These are phyloP conservation scores for Colletotrichum lupini DNA, from an alignment of 2,329 filamentous ascomycete species.

Conservation along the genomic window DNA sequence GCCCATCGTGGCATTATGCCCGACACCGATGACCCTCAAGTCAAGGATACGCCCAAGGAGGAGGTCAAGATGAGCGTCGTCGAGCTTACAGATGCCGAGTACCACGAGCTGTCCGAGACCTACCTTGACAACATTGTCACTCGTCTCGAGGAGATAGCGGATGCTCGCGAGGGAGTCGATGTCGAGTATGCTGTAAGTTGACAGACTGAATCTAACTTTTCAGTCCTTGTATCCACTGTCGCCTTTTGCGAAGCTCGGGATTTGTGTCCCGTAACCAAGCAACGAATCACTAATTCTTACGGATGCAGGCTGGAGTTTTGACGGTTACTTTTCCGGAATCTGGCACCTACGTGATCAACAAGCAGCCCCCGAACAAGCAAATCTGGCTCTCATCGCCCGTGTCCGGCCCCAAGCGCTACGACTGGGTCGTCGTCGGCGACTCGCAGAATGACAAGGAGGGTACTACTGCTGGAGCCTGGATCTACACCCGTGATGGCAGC, in stretches of 20 bases:
- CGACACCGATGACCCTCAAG: conserved; percentile 64
- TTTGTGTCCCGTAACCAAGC: conserved; percentile 14
- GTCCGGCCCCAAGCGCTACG: conserved; percentile 92
- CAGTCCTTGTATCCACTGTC: background rate
- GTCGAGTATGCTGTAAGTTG: conserved; percentile 85
- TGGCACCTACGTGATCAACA: conserved; percentile 95
- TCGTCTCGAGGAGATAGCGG: conserved; percentile 79
- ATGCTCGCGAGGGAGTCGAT: conserved; percentile 80
- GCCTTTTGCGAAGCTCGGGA: conserved; percentile 11
- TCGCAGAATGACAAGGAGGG: conserved; percentile 83
- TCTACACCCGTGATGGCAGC: conserved; percentile 87
- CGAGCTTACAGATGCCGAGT: conserved; percentile 76
- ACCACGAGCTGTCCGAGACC: conserved; percentile 80
- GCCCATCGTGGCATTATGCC: conserved; percentile 66
- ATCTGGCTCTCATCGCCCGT: conserved; percentile 96
- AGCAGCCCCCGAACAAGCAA: conserved; percentile 96
- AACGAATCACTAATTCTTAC: background rate
- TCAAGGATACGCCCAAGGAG: conserved; percentile 54
- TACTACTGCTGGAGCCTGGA: conserved; percentile 79
- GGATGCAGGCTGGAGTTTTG: conserved; percentile 81
- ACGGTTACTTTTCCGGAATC: conserved; percentile 75
- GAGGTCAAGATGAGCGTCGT: conserved; percentile 60
- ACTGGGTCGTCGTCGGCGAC: conserved; percentile 83
- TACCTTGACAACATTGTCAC: conserved; percentile 72
- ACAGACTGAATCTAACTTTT: background rate